Evolutionary conservation across 2,329 filamentous ascomycete genomes (phyloP), one percentile per base, ranked within the genome.

Genomic region (Amauroascus verrucosus): DNA sequence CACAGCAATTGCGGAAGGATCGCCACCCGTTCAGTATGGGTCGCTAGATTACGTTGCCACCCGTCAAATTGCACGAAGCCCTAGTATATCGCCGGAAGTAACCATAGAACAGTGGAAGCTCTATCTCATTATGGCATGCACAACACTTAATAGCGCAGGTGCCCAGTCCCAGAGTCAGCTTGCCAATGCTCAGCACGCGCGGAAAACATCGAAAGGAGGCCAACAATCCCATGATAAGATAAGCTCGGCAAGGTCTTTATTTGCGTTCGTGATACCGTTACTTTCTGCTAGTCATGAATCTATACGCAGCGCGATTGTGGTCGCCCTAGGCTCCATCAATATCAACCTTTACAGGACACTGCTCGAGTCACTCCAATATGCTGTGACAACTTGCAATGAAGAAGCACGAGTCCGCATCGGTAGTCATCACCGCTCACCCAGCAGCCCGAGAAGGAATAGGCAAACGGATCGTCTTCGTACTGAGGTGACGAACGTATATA

Each of bases 71-170:
- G 73, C 56, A 64, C 73, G 60, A 75, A 81, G 64, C 78, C 55
- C 82, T 40, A 44, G 54, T n/a, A 57, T 50, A 13, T 54, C 58
- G 79, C 86, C 90, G 0, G 89, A 95, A 62, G 82, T 95, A 20
- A 77, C 96, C 54, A 82, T 98, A 55, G 94, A 97, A 68, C 93
- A 98, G 66, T 98, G 91, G 91, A 97, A 96, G 69, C 75, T 97
- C 1, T 97, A 97, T 67, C 77, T 98, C 24, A 90, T 96, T 53
- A 96, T 98, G 72, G 93, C 91, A 8, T 98, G 94, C 70, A 95
- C 91, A 8, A 97, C 93, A 0, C 76, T 98, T 54, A 90, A 87
- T 35, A 93, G 93, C 60, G 80, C 88, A 8, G 88, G 88, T 8
- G 81, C 75, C 18, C 75, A 80, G 53, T 76, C 75, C 32, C 75